A percentile compares a stretch with the other conserved stretches of the same genome.
Conservation (phyloP, 345 rosid species). For the Lumnitzera racemosa region DNA sequence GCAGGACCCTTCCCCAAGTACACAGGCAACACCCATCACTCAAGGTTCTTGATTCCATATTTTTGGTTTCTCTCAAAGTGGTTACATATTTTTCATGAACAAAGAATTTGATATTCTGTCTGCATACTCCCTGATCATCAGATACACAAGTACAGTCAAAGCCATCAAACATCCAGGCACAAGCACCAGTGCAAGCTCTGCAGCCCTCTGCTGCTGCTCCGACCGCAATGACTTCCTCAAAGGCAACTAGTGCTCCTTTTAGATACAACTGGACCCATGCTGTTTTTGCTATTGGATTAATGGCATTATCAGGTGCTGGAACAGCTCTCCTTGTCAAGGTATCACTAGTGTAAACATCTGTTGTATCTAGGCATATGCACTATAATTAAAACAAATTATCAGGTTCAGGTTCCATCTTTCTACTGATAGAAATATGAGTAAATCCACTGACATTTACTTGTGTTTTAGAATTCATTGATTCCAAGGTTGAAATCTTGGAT, state of each 20-base stretch:
- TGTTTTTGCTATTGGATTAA: constrained; percentile 57
- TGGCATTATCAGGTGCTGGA: constrained; percentile 89
- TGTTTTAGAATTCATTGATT: constrained; percentile 60
- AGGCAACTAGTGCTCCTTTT: constrained; percentile 18
- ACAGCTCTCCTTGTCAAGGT: constrained; percentile 80
- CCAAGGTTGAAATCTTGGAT: constrained; percentile 91
- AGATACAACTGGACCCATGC: constrained; percentile 87
- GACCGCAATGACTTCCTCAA: constrained; percentile 27
- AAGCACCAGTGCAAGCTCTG: constrained; percentile 38
- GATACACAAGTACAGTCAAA: constrained; percentile 42
- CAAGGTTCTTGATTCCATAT: constrained; percentile 38
- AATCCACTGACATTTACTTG: constrained; percentile 9
- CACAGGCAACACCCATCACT: constrained; percentile 39
- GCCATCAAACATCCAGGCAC: constrained; percentile 47
- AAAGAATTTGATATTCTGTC: no score
- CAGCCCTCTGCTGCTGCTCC: constrained; percentile 55
- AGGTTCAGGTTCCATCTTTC: neutral
- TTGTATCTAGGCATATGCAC: neutral
- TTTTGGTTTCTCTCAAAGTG: neutral
- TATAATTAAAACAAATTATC: neutral
- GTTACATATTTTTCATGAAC: neutral
- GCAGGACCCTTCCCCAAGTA: constrained; percentile 80
- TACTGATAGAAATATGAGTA: no score
- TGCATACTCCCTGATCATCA: constrained; percentile 11
- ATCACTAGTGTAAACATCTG: neutral